phyloP scores from a whole-genome alignment of 2,329 filamentous ascomycete genomes.

The Iodosphaeria phyllophila region DNA sequence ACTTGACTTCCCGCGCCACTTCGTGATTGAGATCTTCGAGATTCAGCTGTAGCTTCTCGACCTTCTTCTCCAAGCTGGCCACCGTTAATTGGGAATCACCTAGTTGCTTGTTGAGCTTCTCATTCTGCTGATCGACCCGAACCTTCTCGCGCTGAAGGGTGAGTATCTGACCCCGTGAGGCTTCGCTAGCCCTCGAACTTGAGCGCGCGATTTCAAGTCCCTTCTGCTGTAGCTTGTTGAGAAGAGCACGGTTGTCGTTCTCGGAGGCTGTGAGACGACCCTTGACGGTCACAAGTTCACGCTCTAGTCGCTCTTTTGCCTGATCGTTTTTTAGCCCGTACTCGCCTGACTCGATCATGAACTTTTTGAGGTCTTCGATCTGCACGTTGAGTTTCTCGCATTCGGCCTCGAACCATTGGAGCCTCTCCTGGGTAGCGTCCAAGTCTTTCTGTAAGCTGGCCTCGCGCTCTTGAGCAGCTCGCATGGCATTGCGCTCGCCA shows the following conservation, averaged over 20 bases:
- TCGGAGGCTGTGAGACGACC: slow-evolving; percentile 80
- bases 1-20: slow-evolving; percentile 74
- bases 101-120: slow-evolving; percentile 64
- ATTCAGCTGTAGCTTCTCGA: slow-evolving; percentile 76
- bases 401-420: slow-evolving; percentile 66
- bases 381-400: slow-evolving; percentile 58
- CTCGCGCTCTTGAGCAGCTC: slow-evolving; percentile 64
- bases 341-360: slow-evolving; percentile 75
- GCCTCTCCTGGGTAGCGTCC: slow-evolving; percentile 55
- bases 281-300: slow-evolving; percentile 79
- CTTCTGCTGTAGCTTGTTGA: slow-evolving; percentile 96
- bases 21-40: slow-evolving; percentile 89
- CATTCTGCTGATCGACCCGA: slow-evolving; percentile 66
- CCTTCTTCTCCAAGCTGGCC: slow-evolving; percentile 76
- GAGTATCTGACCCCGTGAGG: slow-evolving; percentile 56
- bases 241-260: slow-evolving; percentile 84
- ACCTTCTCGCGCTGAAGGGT: slow-evolving; percentile 69
- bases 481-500: slow-evolving; percentile 62
- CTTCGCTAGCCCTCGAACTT: slow-evolving; percentile 69
- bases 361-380: slow-evolving; percentile 69
- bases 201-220: slow-evolving; percentile 89
- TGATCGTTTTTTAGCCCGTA: slow-evolving; percentile 85
- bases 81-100: slow-evolving; percentile 71
- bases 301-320: slow-evolving; percentile 80
- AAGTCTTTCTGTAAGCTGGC: slow-evolving; percentile 61